phyloP scores from a whole-genome alignment of 2,329 filamentous ascomycete species.

The Talaromyces sp. region DNA sequence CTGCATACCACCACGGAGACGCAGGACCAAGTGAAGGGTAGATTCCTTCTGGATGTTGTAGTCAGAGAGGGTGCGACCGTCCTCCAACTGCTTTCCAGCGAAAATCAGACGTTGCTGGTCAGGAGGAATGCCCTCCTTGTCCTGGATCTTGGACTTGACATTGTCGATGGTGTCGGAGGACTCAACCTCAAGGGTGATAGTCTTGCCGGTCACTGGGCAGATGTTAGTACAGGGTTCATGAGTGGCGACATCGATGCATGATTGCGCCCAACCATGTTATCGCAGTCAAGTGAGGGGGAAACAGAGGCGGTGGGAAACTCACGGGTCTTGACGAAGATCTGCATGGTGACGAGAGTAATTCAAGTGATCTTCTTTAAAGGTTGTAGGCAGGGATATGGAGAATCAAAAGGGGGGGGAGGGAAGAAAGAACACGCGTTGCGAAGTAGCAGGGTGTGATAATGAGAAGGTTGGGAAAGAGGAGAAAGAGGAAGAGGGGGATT shows the following conservation, averaged over 20 bases:
- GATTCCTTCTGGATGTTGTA: slow-evolving; percentile 64
- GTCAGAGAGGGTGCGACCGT: slow-evolving; percentile 58
- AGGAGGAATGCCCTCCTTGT: slow-evolving; percentile 62
- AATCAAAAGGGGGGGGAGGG: slow-evolving; percentile 14
- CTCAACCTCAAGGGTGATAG: slow-evolving; percentile 57
- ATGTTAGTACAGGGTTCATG: slow-evolving; percentile 25
- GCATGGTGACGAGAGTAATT: slow-evolving; percentile 64
- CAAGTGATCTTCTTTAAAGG: slow-evolving; percentile 9
- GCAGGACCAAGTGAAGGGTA: slow-evolving; percentile 74
- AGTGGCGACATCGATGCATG: neutral
- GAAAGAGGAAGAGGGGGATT: slow-evolving; percentile 26
- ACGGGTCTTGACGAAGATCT: slow-evolving; percentile 98
- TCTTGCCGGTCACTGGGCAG: slow-evolving; percentile 62
- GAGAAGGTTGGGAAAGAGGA: slow-evolving; percentile 16
- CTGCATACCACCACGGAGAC: slow-evolving; percentile 66
- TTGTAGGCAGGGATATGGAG: slow-evolving; percentile 11
- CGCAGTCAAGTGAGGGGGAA: neutral
- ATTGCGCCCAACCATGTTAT: slow-evolving; percentile 1
- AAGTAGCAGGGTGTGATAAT: slow-evolving; percentile 6
- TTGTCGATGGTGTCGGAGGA: slow-evolving; percentile 55
- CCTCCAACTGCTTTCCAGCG: slow-evolving; percentile 61
- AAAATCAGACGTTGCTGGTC: slow-evolving; percentile 63
- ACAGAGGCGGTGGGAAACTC: slow-evolving; percentile 51
- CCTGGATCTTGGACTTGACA: slow-evolving; percentile 62
- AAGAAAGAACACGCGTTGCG: slow-evolving; percentile 6